Conservation (phyloP, 805 yeast genomes). For the Brettanomyces nanus region DNA sequence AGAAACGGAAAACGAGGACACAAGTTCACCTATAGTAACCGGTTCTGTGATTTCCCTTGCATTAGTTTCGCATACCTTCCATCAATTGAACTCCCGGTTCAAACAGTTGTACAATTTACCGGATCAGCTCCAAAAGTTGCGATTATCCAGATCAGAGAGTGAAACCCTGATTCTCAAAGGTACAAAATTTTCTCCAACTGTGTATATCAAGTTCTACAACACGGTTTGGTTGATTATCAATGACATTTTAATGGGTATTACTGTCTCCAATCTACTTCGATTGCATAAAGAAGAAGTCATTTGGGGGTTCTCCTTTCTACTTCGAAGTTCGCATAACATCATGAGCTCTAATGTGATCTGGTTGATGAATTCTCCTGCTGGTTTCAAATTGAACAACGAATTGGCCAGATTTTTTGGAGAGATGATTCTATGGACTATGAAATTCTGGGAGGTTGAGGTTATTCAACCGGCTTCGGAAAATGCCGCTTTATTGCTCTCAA, state of each 20-base stretch:
- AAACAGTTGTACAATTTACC: conserved; percentile 77
- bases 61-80: conserved; percentile 34
- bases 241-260: conserved; percentile 69
- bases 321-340: conserved; percentile 27
- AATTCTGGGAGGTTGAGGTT: conserved; percentile 42
- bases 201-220: conserved; percentile 75
- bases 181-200: conserved; percentile 32
- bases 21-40: not conserved
- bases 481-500: conserved; percentile 10
- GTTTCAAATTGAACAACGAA: conserved; percentile 84
- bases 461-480: conserved; percentile 9
- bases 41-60: conserved; percentile 6
- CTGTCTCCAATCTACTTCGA: conserved; percentile 40
- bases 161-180: conserved; percentile 33
- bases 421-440: conserved; percentile 75
- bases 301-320: conserved; percentile 4
- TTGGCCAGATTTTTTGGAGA: conserved; percentile 82
- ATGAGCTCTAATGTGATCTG: conserved; percentile 44
- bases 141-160: conserved; percentile 29
- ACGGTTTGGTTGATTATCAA: conserved; percentile 81
- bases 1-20: not conserved
- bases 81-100: conserved; percentile 71
- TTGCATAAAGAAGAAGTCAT: conserved; percentile 12
- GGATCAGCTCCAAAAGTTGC: conserved; percentile 57
- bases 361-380: conserved; percentile 89